Percentiles rank a stretch among this genome's conserved stretches.
Evolutionary conservation across 805 yeast genomes (phyloP).

Genomic region (Lipomyces sp.): DNA sequence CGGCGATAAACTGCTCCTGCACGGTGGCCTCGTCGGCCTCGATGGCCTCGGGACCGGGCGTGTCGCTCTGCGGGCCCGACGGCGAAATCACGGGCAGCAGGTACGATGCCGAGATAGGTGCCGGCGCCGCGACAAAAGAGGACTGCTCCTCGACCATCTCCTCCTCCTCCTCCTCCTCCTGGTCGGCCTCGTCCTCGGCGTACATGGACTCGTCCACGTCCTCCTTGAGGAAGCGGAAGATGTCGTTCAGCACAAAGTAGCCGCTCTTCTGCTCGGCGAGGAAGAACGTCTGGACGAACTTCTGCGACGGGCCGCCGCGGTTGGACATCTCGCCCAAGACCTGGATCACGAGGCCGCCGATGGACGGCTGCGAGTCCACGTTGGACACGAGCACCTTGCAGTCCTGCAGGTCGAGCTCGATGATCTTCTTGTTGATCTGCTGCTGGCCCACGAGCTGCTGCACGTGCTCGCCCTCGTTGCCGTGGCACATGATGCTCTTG

Average conservation of each 20-base stretch:
- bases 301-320: slow-evolving; percentile 36
- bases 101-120: neutral
- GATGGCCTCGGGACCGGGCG: neutral
- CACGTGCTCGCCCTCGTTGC: slow-evolving; percentile 40
- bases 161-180: slow-evolving; percentile 17
- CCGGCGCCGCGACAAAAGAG: neutral
- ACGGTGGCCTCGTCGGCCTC: slow-evolving; percentile 8
- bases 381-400: slow-evolving; percentile 40
- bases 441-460: slow-evolving; percentile 34
- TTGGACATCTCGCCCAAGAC: slow-evolving; percentile 43
- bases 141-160: slow-evolving; percentile 3
- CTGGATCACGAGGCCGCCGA: slow-evolving; percentile 39
- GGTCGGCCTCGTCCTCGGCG: slow-evolving; percentile 19
- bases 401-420: slow-evolving; percentile 35
- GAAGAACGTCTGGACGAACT: slow-evolving; percentile 43
- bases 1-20: slow-evolving; percentile 2
- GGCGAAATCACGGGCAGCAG: neutral
- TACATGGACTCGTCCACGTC: slow-evolving; percentile 29
- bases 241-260: slow-evolving; percentile 41
- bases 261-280: slow-evolving; percentile 37
- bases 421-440: slow-evolving; percentile 36
- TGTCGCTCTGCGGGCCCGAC: neutral
- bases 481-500: slow-evolving; percentile 39
- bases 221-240: slow-evolving; percentile 40
- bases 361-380: slow-evolving; percentile 39